Conservation (phyloP, 129 eudicot species). For the Arctium lappa region DNA sequence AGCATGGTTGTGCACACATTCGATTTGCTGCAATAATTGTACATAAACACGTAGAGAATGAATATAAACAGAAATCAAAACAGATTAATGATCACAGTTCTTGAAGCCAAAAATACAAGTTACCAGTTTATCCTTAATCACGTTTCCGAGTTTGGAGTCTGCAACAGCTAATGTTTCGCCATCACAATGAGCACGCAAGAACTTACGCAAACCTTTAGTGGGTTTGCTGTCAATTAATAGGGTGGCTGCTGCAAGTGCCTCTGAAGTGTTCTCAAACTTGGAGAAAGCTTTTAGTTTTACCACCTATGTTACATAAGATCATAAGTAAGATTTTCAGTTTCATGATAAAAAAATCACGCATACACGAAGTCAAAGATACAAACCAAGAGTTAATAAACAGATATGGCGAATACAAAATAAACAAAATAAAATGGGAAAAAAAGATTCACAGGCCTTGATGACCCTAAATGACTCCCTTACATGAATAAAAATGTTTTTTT, state of each 20-base stretch:
- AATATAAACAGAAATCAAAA: background rate
- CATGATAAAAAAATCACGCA: background rate
- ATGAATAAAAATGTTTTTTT: no score
- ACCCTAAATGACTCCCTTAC: background rate
- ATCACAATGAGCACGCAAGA: slow-evolving; percentile 64
- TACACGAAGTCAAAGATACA: background rate
- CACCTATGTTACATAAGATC: slow-evolving; percentile 29
- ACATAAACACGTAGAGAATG: background rate
- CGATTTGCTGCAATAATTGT: slow-evolving; percentile 53
- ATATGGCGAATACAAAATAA: background rate
- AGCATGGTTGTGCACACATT: slow-evolving; percentile 72
- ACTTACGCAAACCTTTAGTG: slow-evolving; percentile 72
- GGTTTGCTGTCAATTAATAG: slow-evolving; percentile 66
- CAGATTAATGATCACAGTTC: background rate
- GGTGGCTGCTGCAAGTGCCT: slow-evolving; percentile 58
- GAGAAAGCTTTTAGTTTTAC: slow-evolving; percentile 74
- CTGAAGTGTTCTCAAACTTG: slow-evolving; percentile 77
- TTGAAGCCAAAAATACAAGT: background rate
- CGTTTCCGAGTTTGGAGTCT: slow-evolving; percentile 55
- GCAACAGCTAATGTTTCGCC: slow-evolving; percentile 70
- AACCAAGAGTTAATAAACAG: no score
- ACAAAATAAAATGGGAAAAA: background rate
- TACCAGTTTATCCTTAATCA: slow-evolving; percentile 68
- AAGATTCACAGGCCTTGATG: background rate
- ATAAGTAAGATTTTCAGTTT: background rate